Conservation (phyloP, 176 grass and related monocot genomes). For the Triticum timopheevii region DNA sequence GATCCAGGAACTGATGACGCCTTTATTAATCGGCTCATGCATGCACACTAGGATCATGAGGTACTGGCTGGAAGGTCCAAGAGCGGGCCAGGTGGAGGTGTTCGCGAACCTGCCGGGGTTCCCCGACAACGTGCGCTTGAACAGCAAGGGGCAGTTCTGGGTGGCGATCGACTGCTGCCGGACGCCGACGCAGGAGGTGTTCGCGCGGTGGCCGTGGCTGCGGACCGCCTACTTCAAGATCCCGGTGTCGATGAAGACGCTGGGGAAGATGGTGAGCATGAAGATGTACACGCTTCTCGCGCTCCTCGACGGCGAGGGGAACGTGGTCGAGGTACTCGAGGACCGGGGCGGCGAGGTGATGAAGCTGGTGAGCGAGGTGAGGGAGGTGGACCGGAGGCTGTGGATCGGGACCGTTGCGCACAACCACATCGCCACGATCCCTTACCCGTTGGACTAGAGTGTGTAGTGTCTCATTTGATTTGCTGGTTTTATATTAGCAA, state of each 20-base stretch:
- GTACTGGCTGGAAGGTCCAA: constrained; percentile 72
- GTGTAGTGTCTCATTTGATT: background rate
- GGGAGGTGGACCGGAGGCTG: constrained; percentile 69
- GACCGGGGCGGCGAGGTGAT: constrained; percentile 77
- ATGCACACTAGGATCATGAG: constrained; percentile 70
- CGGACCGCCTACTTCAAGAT: constrained; percentile 67
- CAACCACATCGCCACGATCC: constrained; percentile 78
- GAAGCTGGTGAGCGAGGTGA: constrained; percentile 83
- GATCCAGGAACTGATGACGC: background rate
- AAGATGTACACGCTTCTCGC: constrained; percentile 77
- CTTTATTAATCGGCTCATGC: background rate
- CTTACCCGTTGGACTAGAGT: constrained; percentile 50
- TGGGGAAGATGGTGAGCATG: constrained; percentile 52
- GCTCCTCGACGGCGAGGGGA: constrained; percentile 64
- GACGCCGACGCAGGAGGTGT: constrained; percentile 58
- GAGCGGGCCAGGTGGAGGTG: constrained; percentile 52
- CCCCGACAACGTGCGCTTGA: constrained; percentile 78
- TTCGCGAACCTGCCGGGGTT: constrained; percentile 83
- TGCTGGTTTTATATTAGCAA: background rate
- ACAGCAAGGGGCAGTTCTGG: constrained; percentile 73
- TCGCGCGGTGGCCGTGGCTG: constrained; percentile 81
- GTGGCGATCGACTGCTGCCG: constrained; percentile 91
- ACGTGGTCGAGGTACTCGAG: constrained; percentile 70
- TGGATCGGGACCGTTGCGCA: constrained; percentile 93
- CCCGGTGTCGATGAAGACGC: constrained; percentile 58